Evolutionary conservation across 2,329 filamentous ascomycete genomes (phyloP).

Genomic region (Nemania sp.): DNA sequence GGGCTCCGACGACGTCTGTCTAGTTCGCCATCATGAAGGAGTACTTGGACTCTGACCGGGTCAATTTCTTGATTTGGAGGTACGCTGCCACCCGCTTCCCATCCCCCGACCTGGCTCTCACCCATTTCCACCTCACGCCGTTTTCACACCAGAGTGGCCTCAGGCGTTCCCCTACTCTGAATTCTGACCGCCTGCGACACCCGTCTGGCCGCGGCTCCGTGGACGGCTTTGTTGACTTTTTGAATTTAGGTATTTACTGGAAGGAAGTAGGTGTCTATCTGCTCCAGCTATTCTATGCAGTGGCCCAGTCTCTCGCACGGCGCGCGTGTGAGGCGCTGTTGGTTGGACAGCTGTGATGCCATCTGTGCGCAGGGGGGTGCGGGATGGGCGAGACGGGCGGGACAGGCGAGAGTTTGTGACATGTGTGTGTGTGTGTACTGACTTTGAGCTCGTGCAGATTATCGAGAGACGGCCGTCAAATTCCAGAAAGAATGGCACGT

Average conservation of each 20-base stretch:
- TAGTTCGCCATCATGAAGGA: slow-evolving; percentile 56
- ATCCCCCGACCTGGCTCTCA: slow-evolving; percentile 23
- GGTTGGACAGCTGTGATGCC: slow-evolving; percentile 25
- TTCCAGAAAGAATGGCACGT: slow-evolving; percentile 71
- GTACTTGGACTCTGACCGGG: slow-evolving; percentile 66
- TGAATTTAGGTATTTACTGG: slow-evolving; percentile 58
- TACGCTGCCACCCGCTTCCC: slow-evolving; percentile 49
- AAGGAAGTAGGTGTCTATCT: slow-evolving; percentile 59
- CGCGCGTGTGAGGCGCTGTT: slow-evolving; percentile 3
- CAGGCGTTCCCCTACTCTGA: no score
- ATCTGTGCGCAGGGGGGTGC: slow-evolving; percentile 20
- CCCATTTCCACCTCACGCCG: slow-evolving; percentile 20
- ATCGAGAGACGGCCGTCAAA: slow-evolving; percentile 68
- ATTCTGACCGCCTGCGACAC: slow-evolving; percentile 8
- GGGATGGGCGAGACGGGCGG: slow-evolving; percentile 20
- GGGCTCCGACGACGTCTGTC: slow-evolving; percentile 11
- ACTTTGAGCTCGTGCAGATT: slow-evolving; percentile 54
- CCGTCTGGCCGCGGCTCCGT: slow-evolving; percentile 25
- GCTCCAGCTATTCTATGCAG: not conserved
- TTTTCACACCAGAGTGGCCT: slow-evolving; percentile 20
- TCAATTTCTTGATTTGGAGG: slow-evolving; percentile 74
- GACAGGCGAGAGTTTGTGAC: slow-evolving; percentile 31
- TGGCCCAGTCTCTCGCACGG: slow-evolving; percentile 1
- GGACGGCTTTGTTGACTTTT: slow-evolving; percentile 33
- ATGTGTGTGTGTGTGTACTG: slow-evolving; percentile 39